Base-by-base conservation (phyloP, 371 early-diverging fungal genomes). In the Vairimorpha ceranae region DNA sequence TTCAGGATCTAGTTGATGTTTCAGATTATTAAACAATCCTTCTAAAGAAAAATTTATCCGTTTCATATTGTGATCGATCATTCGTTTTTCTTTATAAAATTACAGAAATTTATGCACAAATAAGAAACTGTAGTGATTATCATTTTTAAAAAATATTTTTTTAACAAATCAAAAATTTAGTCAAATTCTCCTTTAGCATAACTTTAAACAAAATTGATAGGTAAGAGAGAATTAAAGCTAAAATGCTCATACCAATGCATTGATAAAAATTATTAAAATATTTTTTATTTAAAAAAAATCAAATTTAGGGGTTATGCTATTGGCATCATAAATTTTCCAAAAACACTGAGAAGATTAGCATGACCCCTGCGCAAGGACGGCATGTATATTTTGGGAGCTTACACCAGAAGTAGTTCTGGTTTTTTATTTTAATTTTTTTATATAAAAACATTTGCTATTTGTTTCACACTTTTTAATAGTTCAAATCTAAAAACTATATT, bases 291-390 rank as follows among this genome's bases (percentile, higher is more conserved):
- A n/a, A n/a, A n/a, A n/a, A n/a, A n/a, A n/a, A n/a, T n/a, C n/a
- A n/a, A n/a, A n/a, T n/a, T n/a, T n/a, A n/a, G 33, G 67, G 61
- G 59, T 30, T 74, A 61, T 67, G 51, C 46, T 59, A 29, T 66
- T 70, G 25, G 54, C 54, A 48, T 68, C 58, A 67, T 63, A 70
- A 65, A 76, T 65, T 41, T 73, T 70, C 71, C n/a, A 56, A 72
- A 81, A 81, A 81, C 82, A 81, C 82, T 60, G 82, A 81, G 82
- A 81, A 81, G 82, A 81, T 81, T 81, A 81, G 82, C 82, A 81
- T 81, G 75, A 78, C 82, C 82, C 79, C 82, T 81, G 82, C 78
- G 79, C 77, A 81, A 81, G 82, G 82, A 81, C 74, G 82, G 67
- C 82, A 74, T 74, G 60, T 60, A 30, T 71, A 45, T 56, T 56